A percentile compares a stretch with the other conserved stretches of the same genome.
Evolutionary conservation across 176 grass and related monocot genomes (phyloP).

Genomic region (Saccharum officinarum): DNA sequence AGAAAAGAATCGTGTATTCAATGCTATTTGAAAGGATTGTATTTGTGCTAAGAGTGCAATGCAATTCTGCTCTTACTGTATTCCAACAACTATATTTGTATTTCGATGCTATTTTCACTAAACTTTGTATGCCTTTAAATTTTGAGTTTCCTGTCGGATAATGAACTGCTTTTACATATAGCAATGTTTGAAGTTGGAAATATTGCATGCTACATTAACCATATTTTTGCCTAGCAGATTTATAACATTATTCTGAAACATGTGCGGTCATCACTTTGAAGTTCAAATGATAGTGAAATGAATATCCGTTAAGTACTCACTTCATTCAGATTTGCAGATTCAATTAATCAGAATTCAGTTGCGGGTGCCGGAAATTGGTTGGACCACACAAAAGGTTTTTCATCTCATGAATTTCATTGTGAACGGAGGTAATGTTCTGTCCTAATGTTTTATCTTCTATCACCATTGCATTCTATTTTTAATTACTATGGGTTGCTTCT

Average conservation of each 20-base stretch:
- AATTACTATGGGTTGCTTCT: conserved; percentile 29
- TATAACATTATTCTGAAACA: background rate
- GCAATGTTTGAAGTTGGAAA: background rate
- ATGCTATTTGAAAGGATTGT: background rate
- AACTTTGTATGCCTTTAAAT: background rate
- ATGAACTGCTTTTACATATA: background rate
- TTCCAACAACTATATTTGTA: conserved; percentile 14
- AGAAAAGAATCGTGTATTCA: background rate
- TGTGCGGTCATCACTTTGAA: background rate
- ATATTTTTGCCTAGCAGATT: background rate
- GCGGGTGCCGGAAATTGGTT: conserved; percentile 82
- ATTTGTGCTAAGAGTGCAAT: background rate
- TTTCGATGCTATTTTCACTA: background rate
- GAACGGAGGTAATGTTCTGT: conserved; percentile 62
- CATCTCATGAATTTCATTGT: conserved; percentile 96
- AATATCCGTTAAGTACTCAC: background rate
- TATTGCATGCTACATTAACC: background rate
- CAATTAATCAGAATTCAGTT: conserved; percentile 86
- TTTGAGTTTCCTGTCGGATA: background rate
- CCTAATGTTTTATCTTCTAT: background rate
- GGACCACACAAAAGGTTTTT: conserved; percentile 94
- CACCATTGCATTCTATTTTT: background rate
- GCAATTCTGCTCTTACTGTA: background rate
- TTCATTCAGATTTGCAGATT: conserved; percentile 48
- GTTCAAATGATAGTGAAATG: background rate